Evolutionary conservation across 176 grass and related monocot species (phyloP), one percentile per base, ranked within the genome.

Genomic region (Lolium perenne): DNA sequence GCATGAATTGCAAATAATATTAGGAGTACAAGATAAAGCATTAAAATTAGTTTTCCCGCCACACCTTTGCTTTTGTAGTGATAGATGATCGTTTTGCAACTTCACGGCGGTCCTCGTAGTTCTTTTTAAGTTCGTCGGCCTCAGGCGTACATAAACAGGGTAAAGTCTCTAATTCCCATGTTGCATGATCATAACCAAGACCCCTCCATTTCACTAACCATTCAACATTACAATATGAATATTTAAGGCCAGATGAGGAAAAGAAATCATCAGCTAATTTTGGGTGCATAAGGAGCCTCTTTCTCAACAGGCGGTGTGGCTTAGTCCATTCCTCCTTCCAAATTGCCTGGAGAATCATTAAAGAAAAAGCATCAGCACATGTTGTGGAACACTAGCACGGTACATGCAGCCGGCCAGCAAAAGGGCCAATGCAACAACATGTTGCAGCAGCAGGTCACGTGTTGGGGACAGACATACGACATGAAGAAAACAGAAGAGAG

Each of bases 131-230:
- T 49, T 80, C 45, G 38, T 59, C 25, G 18, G 69, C 91, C 53
- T 89, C 76, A 60, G 63, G 53, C 45, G 89, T 93, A 69, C 84
- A 71, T 57, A 98, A 84, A 98, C 89, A 98, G 51, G 82, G 59
- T 48, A 82, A 87, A 84, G 70, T 90, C 48, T 92, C 93, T 41
- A 98, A 72, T 80, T 95, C 93, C 95, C 95, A 98, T 71, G 95
- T 98, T 48, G 89, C 87, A 23, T 93, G 67, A 77, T 98, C 93
- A 22, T 98, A 95, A n/a, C 93, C 91, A 74, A 93, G 88, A 77
- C 80, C 89, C 49, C 87, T 93, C 95, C 95, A 98, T 89, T 95
- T 98, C 68, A 98, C 95, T 67, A 95, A 79, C 91, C 91, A 98
- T 84, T 98, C 95, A 71, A 40, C 59, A 80, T 85, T 93, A 87